Evolutionary conservation across 805 yeast genomes (phyloP), one percentile per base, ranked within the genome.

Genomic region (Torulaspora franciscae): DNA sequence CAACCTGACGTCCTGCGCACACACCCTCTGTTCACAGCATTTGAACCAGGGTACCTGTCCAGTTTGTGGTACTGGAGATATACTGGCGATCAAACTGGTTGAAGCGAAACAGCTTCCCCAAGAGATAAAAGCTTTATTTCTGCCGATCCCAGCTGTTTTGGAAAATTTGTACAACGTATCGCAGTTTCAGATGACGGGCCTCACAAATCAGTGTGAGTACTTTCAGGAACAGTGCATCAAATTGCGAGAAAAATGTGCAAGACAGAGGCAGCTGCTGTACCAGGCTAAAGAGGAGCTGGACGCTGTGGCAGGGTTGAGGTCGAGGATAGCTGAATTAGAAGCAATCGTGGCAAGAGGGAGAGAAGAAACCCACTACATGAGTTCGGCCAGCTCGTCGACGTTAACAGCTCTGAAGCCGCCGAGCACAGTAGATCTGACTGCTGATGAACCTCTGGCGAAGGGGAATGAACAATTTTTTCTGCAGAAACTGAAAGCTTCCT

Each of bases 1-100:
- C 17, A 52, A 52, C 33, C 44, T 69, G 37, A 67, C 70, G 1
- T 66, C 71, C 2, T 69, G 73, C 54, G 72, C 71, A 3, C 72
- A 68, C 48, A 56, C 63, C 1, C 47, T 69, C 15, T 69, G 73
- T 37, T 52, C 56, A 2, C 57, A 58, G 10, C 71, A 69, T 49
- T 37, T 55, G 32, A 34, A 35, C 23, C 32, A 28, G 5, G 47
- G 40, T n/a, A 19, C 30, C 2, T 58, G 64, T 30, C 49, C 59
- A 4, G 32, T 54, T 22, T 60, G 64, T 33, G 29, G 47, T 10
- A 52, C 54, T 2, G 32, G 27, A 13, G 58, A 57, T 42, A 50
- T 57, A 6, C 53, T 62, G 6, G 43, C 54, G 8, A 50, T 61
- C 5, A 48, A 46, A 27, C 40, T 59, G 10, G 36, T 44, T 1